These are phyloP conservation scores for Vanrija humicola DNA, from an alignment of 1,284 basidiomycete genomes.

Conservation along the genomic window DNA sequence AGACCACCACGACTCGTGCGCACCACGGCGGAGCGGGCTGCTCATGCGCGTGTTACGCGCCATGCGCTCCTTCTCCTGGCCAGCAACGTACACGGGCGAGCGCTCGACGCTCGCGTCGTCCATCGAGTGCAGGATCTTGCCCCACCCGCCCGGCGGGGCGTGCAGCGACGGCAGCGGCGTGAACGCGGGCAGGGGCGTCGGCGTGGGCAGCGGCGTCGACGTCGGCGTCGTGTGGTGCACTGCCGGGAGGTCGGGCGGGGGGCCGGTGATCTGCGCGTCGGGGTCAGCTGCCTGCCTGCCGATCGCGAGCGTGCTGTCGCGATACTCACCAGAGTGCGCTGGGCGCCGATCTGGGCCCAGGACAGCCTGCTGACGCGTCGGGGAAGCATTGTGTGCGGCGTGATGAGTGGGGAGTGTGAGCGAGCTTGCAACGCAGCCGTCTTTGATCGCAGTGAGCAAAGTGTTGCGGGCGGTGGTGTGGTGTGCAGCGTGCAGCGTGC, in stretches of 20 bases:
- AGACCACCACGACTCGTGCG: conserved; percentile 48
- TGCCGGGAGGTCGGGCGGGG: conserved; percentile 32
- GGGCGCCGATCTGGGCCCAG: conserved; percentile 1
- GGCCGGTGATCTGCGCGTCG: conserved; percentile 40
- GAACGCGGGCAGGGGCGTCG: conserved; percentile 34
- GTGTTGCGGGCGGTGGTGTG: not conserved
- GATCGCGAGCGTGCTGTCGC: not conserved
- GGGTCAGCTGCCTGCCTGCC: not conserved
- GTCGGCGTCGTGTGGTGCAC: conserved; percentile 23
- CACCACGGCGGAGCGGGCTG: conserved; percentile 38
- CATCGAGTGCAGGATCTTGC: conserved; percentile 18
- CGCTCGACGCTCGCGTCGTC: conserved; percentile 17
- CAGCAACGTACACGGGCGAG: conserved; percentile 36
- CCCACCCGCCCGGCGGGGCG: not conserved
- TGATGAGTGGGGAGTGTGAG: conserved; percentile 1
- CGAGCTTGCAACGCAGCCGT: not conserved
- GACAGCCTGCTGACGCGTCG: conserved; percentile 8
- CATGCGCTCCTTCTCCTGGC: conserved; percentile 32
- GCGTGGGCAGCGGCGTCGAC: conserved; percentile 30
- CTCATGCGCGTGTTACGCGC: conserved; percentile 35
- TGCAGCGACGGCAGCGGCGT: conserved; percentile 23
- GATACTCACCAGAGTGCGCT: conserved; percentile 7
- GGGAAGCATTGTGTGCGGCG: conserved; percentile 8
- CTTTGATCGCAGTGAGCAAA: not conserved
- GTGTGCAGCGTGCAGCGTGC: not conserved